A percentile compares a stretch with the other conserved stretches of the same genome.
These are phyloP conservation scores for Diplodia mutila DNA, from an alignment of 2,329 filamentous ascomycete genomes.

Conservation along the genomic window DNA sequence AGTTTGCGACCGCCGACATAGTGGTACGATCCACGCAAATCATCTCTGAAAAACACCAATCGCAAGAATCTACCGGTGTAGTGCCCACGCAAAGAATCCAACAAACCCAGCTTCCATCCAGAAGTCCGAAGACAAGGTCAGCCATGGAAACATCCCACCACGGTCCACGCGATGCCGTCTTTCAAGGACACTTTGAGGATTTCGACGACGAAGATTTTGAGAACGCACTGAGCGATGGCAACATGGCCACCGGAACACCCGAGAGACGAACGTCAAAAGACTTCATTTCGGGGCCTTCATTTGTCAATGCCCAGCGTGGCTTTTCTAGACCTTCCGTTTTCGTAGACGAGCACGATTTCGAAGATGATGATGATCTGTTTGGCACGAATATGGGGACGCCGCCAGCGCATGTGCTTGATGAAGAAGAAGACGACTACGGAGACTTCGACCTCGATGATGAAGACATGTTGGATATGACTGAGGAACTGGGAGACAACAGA, in stretches of 20 bases:
- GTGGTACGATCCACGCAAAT: conserved; percentile 12
- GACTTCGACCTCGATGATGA: conserved; percentile 26
- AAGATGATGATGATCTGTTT: conserved; percentile 34
- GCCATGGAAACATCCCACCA: conserved; percentile 22
- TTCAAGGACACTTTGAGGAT: background rate
- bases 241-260: background rate
- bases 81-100: conserved; percentile 38
- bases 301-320: background rate
- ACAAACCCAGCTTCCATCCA: conserved; percentile 37
- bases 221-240: conserved; percentile 12
- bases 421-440: conserved; percentile 29
- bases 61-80: background rate
- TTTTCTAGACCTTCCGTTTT: conserved; percentile 27
- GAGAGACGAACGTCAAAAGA: background rate
- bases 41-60: background rate
- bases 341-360: conserved; percentile 37
- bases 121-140: conserved; percentile 35
- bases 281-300: background rate
- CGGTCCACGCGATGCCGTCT: conserved; percentile 29
- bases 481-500: conserved; percentile 45
- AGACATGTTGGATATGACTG: conserved; percentile 47
- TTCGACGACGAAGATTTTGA: conserved; percentile 37
- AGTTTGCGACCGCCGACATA: background rate
- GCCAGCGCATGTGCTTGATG: conserved; percentile 32
- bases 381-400: conserved; percentile 44